These are phyloP conservation scores for Colletotrichum graminicola DNA, from an alignment of 2,329 filamentous ascomycete genomes.

Conservation along the genomic window DNA sequence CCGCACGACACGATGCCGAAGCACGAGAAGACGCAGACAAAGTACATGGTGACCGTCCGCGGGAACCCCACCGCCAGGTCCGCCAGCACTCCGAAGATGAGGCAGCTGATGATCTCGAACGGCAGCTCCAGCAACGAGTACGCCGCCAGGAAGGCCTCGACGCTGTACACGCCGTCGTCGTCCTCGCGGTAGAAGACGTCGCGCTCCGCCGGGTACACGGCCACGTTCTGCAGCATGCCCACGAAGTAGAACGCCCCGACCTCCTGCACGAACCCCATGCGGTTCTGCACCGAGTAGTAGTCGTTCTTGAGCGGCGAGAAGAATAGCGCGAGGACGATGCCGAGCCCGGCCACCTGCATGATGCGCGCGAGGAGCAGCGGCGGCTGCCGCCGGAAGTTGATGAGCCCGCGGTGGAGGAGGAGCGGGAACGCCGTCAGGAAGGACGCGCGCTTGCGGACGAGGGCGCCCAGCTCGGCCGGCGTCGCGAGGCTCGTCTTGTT, in stretches of 20 bases:
- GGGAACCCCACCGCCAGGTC: constrained; percentile 75
- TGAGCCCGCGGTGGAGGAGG: constrained; percentile 73
- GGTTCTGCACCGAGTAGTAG: constrained; percentile 78
- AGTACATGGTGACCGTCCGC: constrained; percentile 73
- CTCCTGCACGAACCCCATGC: constrained; percentile 80
- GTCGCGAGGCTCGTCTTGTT: constrained; percentile 66
- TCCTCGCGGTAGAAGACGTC: constrained; percentile 84
- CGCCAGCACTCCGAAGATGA: constrained; percentile 74
- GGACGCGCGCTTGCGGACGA: constrained; percentile 72
- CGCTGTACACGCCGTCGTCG: constrained; percentile 78
- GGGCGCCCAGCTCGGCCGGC: constrained; percentile 78
- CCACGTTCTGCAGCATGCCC: constrained; percentile 84
- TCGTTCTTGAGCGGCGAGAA: constrained; percentile 78
- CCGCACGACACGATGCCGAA: constrained; percentile 82
- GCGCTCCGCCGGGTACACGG: constrained; percentile 77
- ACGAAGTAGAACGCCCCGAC: constrained; percentile 79
- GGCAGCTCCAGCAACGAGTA: constrained; percentile 80
- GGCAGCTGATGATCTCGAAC: constrained; percentile 74
- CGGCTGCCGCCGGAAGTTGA: constrained; percentile 78
- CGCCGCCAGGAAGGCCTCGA: constrained; percentile 77
- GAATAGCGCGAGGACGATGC: constrained; percentile 74
- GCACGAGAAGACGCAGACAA: constrained; percentile 75
- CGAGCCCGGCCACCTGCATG: constrained; percentile 75
- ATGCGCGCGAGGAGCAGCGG: constrained; percentile 73
- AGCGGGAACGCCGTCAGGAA: constrained; percentile 75